phyloP scores from a whole-genome alignment of 2,329 filamentous ascomycete species.

The Daldinia sp. region DNA sequence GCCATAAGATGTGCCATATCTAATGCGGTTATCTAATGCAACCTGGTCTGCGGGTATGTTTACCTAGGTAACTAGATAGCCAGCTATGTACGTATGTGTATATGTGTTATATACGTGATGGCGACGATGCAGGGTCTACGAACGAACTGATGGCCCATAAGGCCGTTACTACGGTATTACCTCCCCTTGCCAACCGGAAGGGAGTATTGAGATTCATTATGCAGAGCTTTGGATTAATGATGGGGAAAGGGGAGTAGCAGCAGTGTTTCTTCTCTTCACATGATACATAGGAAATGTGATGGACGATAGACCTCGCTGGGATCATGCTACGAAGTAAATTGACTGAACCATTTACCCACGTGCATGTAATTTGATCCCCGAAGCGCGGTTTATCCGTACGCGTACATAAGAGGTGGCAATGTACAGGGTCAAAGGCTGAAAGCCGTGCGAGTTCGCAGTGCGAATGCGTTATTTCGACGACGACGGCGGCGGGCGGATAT shows the following conservation, averaged over 20 bases:
- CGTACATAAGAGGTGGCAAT: slow-evolving; percentile 20
- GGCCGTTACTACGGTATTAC: slow-evolving; percentile 16
- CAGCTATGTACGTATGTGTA: neutral
- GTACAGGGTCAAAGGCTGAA: too few relatives aligned
- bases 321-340: neutral
- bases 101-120: slow-evolving; percentile 2
- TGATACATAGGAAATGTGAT: slow-evolving; percentile 31
- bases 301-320: slow-evolving; percentile 13
- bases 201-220: neutral
- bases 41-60: slow-evolving; percentile 27
- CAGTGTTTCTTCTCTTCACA: slow-evolving; percentile 20
- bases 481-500: slow-evolving; percentile 17
- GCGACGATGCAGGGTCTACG: slow-evolving; percentile 27
- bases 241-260: neutral
- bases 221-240: neutral
- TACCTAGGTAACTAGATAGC: too few relatives aligned
- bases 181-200: slow-evolving; percentile 13
- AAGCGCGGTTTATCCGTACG: slow-evolving; percentile 23
- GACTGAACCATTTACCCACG: slow-evolving; percentile 33
- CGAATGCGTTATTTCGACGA: neutral
- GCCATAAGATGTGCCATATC: slow-evolving; percentile 9
- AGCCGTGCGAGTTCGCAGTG: slow-evolving; percentile 23
- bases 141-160: slow-evolving; percentile 19
- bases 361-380: slow-evolving; percentile 34
- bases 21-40: slow-evolving; percentile 21